Base-by-base conservation (phyloP, 805 yeast genomes). In the Candida vaughaniae region DNA sequence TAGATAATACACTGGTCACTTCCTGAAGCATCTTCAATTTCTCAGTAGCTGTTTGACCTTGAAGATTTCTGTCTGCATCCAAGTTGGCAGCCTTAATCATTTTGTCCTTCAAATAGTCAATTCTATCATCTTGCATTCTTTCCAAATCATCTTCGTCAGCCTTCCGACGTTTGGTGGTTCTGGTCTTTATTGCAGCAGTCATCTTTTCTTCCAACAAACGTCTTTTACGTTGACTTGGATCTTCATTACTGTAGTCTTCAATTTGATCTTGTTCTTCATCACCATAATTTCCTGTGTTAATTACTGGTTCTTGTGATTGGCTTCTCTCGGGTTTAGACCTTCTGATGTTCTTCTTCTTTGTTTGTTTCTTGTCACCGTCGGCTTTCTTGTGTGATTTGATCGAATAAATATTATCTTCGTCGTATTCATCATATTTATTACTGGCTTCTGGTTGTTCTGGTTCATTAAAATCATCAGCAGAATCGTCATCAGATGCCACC, bases 101-200 rank as follows among this genome's bases (percentile, higher is more conserved):
- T 60, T 78, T 79, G 51, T 84, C 89, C 47, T 95, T 86, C 48
- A 93, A 71, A 43, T 75, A 74, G 36, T 87, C 80, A 46, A 93
- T 86, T 42, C 78, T 76, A 55, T 90, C 97, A 69, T 93, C 99
- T 58, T 90, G 95, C 82, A 87, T 84, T 53, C 88, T 82, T 58
- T 95, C 98, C 47, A 93, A 66, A 64, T 93, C 99, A 55, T 88
- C 95, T 51, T 93, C 98, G 51, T 85, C 91, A 33, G 84, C 78
- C 52, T 75, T 78, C 51, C 84, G 79, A 41, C 82, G 73, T 45
- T 75, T 73, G 14, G 75, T 72, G 15, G 82, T 75, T 34, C 69
- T 72, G 43, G 71, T 69, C 58, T 85, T 86, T 44, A 91, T 62
- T 1, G 95, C 82, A 28, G 80, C 78, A 46, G 84, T 93, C 66